Evolutionary conservation across 805 yeast species (phyloP).

Genomic region (Barnettozyma vustinii): DNA sequence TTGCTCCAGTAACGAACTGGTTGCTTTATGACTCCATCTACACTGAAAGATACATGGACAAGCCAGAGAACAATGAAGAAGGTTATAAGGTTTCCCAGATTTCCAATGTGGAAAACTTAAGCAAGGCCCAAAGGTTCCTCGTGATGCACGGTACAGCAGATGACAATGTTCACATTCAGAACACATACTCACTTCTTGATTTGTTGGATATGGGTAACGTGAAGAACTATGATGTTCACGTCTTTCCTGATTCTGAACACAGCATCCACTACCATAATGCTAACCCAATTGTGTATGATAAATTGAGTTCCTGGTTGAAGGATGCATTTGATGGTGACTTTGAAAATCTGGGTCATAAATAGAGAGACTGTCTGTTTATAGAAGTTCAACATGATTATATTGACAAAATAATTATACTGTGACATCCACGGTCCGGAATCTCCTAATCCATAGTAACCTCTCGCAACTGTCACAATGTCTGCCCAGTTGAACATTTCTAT

Average conservation of each 20-base stretch:
- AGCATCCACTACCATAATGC: slow-evolving; percentile 70
- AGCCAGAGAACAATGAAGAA: slow-evolving; percentile 59
- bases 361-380: not conserved
- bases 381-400: too few relatives aligned
- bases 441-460: too few relatives aligned
- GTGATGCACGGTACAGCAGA: slow-evolving; percentile 97
- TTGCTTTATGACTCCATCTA: slow-evolving; percentile 84
- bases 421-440: too few relatives aligned
- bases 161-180: slow-evolving; percentile 95
- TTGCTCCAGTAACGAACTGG: slow-evolving; percentile 98
- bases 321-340: slow-evolving; percentile 55
- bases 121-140: slow-evolving; percentile 58
- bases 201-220: slow-evolving; percentile 59
- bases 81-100: slow-evolving; percentile 65
- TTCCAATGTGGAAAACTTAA: slow-evolving; percentile 48
- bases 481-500: too few relatives aligned
- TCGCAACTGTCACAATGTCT: too few relatives aligned
- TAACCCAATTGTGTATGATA: slow-evolving; percentile 60
- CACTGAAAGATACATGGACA: slow-evolving; percentile 91
- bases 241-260: slow-evolving; percentile 82
- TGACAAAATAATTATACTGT: too few relatives aligned
- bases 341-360: slow-evolving; percentile 20
- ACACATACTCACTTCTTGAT: slow-evolving; percentile 75
- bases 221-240: slow-evolving; percentile 75
- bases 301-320: slow-evolving; percentile 57